Evolutionary conservation across 768 basidiomycete genomes (phyloP).

Genomic region (Russula sp.): DNA sequence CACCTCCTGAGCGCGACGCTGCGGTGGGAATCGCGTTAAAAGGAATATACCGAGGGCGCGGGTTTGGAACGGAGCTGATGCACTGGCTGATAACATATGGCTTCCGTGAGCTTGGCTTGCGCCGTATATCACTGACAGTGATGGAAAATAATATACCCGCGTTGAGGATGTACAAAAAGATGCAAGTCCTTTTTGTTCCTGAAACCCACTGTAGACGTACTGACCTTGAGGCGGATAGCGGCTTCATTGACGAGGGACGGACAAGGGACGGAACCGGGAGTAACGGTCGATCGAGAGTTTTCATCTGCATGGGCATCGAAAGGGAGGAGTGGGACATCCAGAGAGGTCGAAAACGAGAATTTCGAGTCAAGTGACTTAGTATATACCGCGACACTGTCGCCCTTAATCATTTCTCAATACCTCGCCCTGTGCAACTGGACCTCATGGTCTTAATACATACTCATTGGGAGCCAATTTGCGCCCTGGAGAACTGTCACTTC

Average conservation of each 20-base stretch:
- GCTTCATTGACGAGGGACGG: constrained; percentile 18
- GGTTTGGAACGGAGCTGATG: constrained; percentile 39
- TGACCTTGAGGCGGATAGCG: constrained; percentile 8
- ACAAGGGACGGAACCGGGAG: not conserved
- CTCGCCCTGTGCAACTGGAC: not conserved
- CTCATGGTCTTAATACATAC: not conserved
- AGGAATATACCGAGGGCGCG: constrained; percentile 34
- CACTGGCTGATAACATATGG: constrained; percentile 38
- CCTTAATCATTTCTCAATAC: not conserved
- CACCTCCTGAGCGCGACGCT: constrained; percentile 31
- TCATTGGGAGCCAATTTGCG: not conserved
- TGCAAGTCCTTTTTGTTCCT: constrained; percentile 31
- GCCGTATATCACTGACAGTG: constrained; percentile 38
- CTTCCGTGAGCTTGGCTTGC: constrained; percentile 37
- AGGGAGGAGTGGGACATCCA: constrained; percentile 20
- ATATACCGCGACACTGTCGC: not conserved
- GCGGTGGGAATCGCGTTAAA: constrained; percentile 31
- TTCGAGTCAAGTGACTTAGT: not conserved
- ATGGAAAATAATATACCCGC: constrained; percentile 37
- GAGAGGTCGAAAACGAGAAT: not conserved
- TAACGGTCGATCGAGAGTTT: not conserved
- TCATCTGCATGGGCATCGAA: constrained; percentile 19
- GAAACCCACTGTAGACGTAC: not conserved
- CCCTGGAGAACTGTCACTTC: not conserved
- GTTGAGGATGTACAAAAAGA: constrained; percentile 36